Evolutionary conservation across 148 eudicot genomes (phyloP).

Genomic region (Beta vulgaris): DNA sequence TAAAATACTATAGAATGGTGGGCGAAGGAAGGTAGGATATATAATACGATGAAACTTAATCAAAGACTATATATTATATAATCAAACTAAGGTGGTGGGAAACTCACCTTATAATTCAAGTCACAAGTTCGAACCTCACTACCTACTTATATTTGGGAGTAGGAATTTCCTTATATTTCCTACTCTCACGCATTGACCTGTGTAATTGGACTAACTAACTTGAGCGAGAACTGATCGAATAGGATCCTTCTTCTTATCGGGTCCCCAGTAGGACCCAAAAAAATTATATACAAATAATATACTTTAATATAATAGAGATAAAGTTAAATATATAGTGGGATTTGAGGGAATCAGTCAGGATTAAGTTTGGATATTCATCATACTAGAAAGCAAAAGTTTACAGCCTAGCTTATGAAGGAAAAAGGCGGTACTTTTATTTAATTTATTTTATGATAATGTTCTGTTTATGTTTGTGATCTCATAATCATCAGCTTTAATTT

Average conservation of each 20-base stretch:
- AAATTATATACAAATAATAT: too few species aligned
- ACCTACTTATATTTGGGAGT: too few species aligned
- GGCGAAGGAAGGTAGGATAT: slow-evolving; percentile 7
- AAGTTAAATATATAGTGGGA: neutral
- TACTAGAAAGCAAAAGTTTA: slow-evolving; percentile 6
- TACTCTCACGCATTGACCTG: too few species aligned
- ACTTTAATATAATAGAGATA: neutral
- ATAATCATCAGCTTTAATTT: slow-evolving; percentile 22
- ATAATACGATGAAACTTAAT: neutral
- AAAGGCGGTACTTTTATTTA: slow-evolving; percentile 8
- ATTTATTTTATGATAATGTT: neutral
- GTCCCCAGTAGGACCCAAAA: too few species aligned
- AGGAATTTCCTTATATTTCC: too few species aligned
- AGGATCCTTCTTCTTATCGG: too few species aligned
- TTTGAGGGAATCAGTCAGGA: slow-evolving; percentile 6
- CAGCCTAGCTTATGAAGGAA: slow-evolving; percentile 27
- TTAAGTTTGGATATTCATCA: slow-evolving; percentile 20
- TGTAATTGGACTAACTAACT: too few species aligned
- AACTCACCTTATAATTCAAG: too few species aligned
- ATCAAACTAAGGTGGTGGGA: too few species aligned
- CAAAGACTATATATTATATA: neutral
- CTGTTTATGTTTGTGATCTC: slow-evolving; percentile 23
- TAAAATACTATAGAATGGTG: too few species aligned
- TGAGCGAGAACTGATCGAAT: too few species aligned
- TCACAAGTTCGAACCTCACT: too few species aligned